Evolutionary conservation across 2,329 filamentous ascomycete genomes (phyloP).

Genomic region (Penicillium concentricum): DNA sequence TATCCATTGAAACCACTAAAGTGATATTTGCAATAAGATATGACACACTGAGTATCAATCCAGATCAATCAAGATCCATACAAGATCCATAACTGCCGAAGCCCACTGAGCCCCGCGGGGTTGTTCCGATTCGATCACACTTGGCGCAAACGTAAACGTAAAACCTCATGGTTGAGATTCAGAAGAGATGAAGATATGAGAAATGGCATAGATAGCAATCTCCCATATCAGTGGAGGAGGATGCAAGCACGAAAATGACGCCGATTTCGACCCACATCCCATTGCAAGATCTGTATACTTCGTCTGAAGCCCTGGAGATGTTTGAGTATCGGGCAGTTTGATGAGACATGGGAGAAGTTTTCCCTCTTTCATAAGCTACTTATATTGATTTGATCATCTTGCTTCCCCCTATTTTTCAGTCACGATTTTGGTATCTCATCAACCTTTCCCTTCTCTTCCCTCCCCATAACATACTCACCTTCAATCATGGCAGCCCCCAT

Average conservation of each 20-base stretch:
- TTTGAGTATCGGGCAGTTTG: neutral
- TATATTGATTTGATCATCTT: neutral
- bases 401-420: neutral
- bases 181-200: neutral
- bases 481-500: slow-evolving; percentile 7
- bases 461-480: neutral
- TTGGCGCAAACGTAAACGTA: slow-evolving; percentile 1
- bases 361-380: neutral
- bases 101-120: neutral
- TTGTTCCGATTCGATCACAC: neutral
- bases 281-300: neutral
- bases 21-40: neutral
- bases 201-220: neutral
- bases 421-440: neutral
- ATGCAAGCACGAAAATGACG: neutral
- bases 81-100: neutral
- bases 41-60: neutral
- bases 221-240: neutral
- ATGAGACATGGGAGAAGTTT: neutral
- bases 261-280: slow-evolving; percentile 1
- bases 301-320: neutral
- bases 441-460: neutral
- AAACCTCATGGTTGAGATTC: neutral
- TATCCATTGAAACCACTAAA: neutral
- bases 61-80: neutral